A percentile compares a stretch with the other conserved stretches of the same genome.
Conservation (phyloP, 2,329 filamentous ascomycete genomes). For the Calonectria ilicicola region DNA sequence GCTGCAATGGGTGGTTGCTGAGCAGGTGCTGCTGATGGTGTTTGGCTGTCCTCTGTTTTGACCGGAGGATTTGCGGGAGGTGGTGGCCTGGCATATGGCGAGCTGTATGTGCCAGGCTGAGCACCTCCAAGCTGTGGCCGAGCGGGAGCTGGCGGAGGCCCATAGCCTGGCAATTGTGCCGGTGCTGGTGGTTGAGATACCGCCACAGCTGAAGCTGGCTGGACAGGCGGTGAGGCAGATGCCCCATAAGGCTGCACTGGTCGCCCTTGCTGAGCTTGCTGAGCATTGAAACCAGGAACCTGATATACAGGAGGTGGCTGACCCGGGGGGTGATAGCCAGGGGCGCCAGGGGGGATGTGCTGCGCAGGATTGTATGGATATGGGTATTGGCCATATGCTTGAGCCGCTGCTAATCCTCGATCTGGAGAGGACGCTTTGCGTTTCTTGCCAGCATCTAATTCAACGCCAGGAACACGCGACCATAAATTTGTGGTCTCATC, state of each 20-base stretch:
- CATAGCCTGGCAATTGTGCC: slow-evolving; percentile 50
- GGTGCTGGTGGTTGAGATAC: slow-evolving; percentile 48
- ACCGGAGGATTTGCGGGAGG: slow-evolving; percentile 41
- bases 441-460: slow-evolving; percentile 72
- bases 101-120: slow-evolving; percentile 51
- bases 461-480: slow-evolving; percentile 68
- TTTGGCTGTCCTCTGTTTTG: slow-evolving; percentile 46
- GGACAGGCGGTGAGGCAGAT: slow-evolving; percentile 43
- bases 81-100: slow-evolving; percentile 51
- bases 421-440: slow-evolving; percentile 67
- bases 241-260: slow-evolving; percentile 46
- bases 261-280: slow-evolving; percentile 45
- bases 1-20: slow-evolving; percentile 27
- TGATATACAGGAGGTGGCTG: slow-evolving; percentile 51
- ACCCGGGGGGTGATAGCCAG: slow-evolving; percentile 48
- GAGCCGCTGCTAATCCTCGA: slow-evolving; percentile 53
- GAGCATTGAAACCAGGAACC: slow-evolving; percentile 47
- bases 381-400: slow-evolving; percentile 52
- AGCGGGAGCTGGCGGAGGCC: slow-evolving; percentile 51
- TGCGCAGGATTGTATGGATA: slow-evolving; percentile 50
- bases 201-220: slow-evolving; percentile 36
- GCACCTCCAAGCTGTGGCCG: slow-evolving; percentile 46
- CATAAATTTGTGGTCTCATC: slow-evolving; percentile 68
- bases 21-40: slow-evolving; percentile 19
- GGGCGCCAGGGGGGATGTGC: slow-evolving; percentile 48